Evolutionary conservation across 129 eudicot genomes (phyloP), one percentile per base, ranked within the genome.

Genomic region (Pulicaria dysenterica): DNA sequence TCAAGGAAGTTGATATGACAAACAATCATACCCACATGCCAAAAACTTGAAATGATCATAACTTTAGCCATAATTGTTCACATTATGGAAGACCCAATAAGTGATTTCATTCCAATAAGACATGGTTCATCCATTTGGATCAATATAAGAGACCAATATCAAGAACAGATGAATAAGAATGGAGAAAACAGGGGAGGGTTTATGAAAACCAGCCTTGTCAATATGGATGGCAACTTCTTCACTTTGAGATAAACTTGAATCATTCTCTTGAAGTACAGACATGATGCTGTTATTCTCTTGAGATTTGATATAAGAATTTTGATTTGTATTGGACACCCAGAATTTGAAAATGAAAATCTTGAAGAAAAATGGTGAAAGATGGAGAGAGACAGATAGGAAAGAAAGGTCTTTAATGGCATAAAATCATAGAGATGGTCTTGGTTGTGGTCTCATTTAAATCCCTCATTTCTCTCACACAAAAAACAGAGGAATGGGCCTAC

Each of bases 171-270:
- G n/a, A 12, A 45, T 14, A 15, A 72, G 31, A 24, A 13, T 5
- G 12, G 42, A 6, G 12, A 48, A 43, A 68, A 70, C 15, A 76
- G 50, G 67, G 51, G 39, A 69, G 24, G 70, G 40, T 58, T 58
- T 49, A 34, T 69, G 76, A 53, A 60, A 60, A 77, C 82, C 50
- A 77, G 77, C 82, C 82, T 77, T 77, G 58, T 70, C 72, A 77
- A 77, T 61, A 19, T 77, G 77, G 71, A 70, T 53, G 72, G 13
- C 77, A 70, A 70, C 82, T 70, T 77, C 66, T 51, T 63, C 59
- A 50, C 72, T 77, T 49, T 70, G 71, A 5, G 76, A 41, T 41
- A 71, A 77, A 49, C 71, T 70, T 77, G 82, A 70, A 71, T 62
- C 72, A 60, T 59, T 76, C 19, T 36, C 64, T 17, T 69, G 48